Evolutionary conservation across 768 basidiomycete species (phyloP), one percentile per base, ranked within the genome.

Genomic region (Calvatia gigantea): DNA sequence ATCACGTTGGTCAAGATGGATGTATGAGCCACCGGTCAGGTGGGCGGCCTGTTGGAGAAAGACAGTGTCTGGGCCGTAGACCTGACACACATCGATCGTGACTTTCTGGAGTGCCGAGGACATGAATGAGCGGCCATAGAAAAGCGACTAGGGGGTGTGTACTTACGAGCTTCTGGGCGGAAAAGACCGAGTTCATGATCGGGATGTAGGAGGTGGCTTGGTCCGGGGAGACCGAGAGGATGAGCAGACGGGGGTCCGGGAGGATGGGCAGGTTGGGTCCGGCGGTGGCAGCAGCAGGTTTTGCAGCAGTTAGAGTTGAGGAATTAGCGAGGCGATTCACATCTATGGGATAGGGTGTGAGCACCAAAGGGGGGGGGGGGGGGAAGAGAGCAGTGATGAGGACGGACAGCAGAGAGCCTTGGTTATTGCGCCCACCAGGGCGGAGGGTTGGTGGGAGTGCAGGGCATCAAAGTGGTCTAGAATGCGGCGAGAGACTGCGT

Each of bases 141-240:
- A 51, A 39, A 57, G 54, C 19, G 48, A 25, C n/a, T 38, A 56
- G 38, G 35, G 49, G n/a, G 33, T 39, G 43, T 23, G 49, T 54
- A 70, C 87, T 62, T 60, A 91, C 96, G 61, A 94, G 78, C 75
- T 99, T 99, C 70, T 99, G 97, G 4, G 97, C 97, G 15, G 95
- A 94, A 72, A 99, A 99, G 46, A 98, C 98, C 51, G 94, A 87
- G 68, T 98, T 98, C 97, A 99, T 99, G 67, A 98, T 86, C 23
- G 96, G 92, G 46, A 98, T 96, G 70, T 99, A 99, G 8, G 94
- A 92, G 6, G 86, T 80, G 7, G 91, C 87, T 27, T 87, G 78
- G 71, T 96, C 91, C 14, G 92, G 91, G 9, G 95, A 96, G 52
- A 97, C 94, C 37, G 94, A 95, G 51, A 99, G 76, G 60, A 98